Evolutionary conservation across 2,329 filamentous ascomycete species (phyloP).

Genomic region (Trichoderma citrinoviride): DNA sequence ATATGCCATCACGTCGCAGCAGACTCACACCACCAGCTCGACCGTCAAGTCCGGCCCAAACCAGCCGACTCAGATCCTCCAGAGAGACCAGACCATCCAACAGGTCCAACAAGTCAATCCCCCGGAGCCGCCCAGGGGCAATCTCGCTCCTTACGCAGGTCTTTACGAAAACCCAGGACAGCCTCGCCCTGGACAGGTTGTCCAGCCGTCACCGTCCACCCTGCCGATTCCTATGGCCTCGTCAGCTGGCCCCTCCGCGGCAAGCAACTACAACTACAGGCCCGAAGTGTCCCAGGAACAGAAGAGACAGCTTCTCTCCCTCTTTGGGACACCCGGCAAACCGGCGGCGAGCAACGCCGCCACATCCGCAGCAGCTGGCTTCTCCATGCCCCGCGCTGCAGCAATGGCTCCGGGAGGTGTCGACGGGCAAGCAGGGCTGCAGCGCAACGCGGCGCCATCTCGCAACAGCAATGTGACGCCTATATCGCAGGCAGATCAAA

Average conservation of each 20-base stretch:
- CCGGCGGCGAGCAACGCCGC: not conserved
- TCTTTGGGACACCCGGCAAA: constrained; percentile 55
- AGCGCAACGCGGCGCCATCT: constrained; percentile 30
- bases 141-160: constrained; percentile 27
- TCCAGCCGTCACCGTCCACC: constrained; percentile 25
- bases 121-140: not conserved
- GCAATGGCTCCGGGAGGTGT: constrained; percentile 45
- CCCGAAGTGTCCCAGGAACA: constrained; percentile 34
- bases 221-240: constrained; percentile 19
- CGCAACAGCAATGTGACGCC: constrained; percentile 51
- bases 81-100: constrained; percentile 33
- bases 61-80: constrained; percentile 37
- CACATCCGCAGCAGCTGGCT: constrained; percentile 20
- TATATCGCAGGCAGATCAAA: constrained; percentile 69
- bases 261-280: constrained; percentile 22
- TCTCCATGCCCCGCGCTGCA: constrained; percentile 39
- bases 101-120: not conserved
- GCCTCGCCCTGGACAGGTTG: constrained; percentile 22
- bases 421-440: constrained; percentile 26
- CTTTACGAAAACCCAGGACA: constrained; percentile 26
- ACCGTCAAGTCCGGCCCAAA: constrained; percentile 9
- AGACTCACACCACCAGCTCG: constrained; percentile 28
- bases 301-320: constrained; percentile 51
- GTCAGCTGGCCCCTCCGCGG: not conserved
- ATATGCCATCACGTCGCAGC: constrained; percentile 26